Base-by-base conservation (phyloP, 305 asterid genomes). In the Fraxinus greggii region DNA sequence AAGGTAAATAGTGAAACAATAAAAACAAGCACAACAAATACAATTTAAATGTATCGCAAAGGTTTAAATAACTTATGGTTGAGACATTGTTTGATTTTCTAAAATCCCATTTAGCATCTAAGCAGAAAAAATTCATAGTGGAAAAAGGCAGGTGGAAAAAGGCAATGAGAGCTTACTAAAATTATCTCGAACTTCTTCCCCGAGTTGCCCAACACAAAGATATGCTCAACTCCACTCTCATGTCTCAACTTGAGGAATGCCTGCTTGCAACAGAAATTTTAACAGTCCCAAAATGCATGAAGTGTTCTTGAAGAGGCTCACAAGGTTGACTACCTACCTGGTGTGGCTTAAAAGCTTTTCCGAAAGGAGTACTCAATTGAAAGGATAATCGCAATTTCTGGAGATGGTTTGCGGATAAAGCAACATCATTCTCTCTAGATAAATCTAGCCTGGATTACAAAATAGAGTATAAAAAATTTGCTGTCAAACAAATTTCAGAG, bases 331-430 rank as follows among this genome's bases (percentile, higher is more conserved):
- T 61, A 42, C 83, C 42, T 83, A 94, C 99, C 98, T 96, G 98
- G 87, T 96, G 98, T 45, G 99, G 99, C 83, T 86, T 90, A 88
- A 94, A 94, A 82, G 91, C 94, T 72, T 89, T 84, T 84, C 95
- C 97, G 79, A 87, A 87, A 74, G 98, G 93, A 88, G 97, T 90
- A 76, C 84, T 86, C 88, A 96, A 88, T 83, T 86, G 90, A 86
- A 93, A 96, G 75, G 94, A 89, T 85, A 96, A 80, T 73, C 84
- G 88, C 87, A 96, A 83, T 91, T 94, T 94, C 92, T 96, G 99
- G 80, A 96, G 98, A 84, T 96, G 99, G 87, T 93, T 96, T 80
- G 99, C 99, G 79, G 93, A 92, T 86, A 96, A 86, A 81, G 98
- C 81, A 84, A 90, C 86, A 63, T 76, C 79, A 76, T 88, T 90